A percentile compares a stretch with the other conserved stretches of the same genome.
These are phyloP conservation scores for Cordyceps tenuipes DNA, from an alignment of 2,329 filamentous ascomycete species.

Conservation along the genomic window DNA sequence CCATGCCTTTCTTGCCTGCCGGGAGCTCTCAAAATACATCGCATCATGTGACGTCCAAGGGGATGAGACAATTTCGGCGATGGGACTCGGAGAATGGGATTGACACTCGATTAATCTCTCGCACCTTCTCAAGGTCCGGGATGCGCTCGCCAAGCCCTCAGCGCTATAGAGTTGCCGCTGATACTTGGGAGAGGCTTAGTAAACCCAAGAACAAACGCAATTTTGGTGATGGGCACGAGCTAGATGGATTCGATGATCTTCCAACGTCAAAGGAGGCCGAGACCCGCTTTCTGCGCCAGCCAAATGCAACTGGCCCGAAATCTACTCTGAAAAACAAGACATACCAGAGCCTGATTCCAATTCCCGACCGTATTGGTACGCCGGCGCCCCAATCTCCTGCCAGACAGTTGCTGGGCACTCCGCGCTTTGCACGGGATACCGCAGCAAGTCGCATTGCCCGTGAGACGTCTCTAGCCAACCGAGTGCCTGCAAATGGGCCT, in stretches of 20 bases:
- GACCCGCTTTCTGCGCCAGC: conserved; percentile 73
- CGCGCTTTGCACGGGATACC: conserved; percentile 58
- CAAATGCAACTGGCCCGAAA: conserved; percentile 61
- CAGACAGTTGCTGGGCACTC: conserved; percentile 40
- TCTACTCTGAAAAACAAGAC: conserved; percentile 48
- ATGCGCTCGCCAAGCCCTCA: conserved; percentile 54
- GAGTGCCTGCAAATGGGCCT: conserved; percentile 44
- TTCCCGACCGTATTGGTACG: conserved; percentile 45
- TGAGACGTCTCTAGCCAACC: conserved; percentile 53
- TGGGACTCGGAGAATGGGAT: conserved; percentile 69
- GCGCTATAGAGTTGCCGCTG: conserved; percentile 37
- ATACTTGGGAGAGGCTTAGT: conserved; percentile 58
- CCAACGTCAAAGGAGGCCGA: conserved; percentile 79
- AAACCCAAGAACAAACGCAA: conserved; percentile 48
- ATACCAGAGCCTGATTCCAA: conserved; percentile 44
- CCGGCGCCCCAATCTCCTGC: conserved; percentile 51
- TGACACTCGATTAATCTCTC: conserved; percentile 49
- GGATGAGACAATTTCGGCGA: conserved; percentile 62
- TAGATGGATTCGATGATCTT: conserved; percentile 90
- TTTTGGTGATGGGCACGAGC: conserved; percentile 88
- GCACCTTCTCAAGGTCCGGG: conserved; percentile 48
- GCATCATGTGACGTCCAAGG: conserved; percentile 69
- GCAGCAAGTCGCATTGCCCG: conserved; percentile 57
- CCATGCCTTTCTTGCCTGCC: conserved; percentile 70
- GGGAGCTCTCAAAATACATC: conserved; percentile 66